phyloP scores from a whole-genome alignment of 495 filamentous ascomycete species.

The Jackrogersella minutella region DNA sequence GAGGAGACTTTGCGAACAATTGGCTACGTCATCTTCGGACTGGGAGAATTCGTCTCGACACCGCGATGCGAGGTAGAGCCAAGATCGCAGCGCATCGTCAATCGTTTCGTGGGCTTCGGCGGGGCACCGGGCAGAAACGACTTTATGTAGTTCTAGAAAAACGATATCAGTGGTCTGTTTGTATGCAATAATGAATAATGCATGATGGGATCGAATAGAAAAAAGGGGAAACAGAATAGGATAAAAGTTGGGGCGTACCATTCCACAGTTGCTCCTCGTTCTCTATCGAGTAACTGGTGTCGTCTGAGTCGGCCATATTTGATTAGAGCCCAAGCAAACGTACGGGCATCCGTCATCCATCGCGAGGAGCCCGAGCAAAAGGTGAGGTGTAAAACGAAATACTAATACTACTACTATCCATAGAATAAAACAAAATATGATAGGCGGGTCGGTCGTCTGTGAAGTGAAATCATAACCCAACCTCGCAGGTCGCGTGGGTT shows the following conservation, averaged over 20 bases:
- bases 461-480: slow-evolving; percentile 27
- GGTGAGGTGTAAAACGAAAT: slow-evolving; percentile 1
- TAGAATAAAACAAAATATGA: slow-evolving; percentile 20
- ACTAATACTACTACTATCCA: too few relatives aligned
- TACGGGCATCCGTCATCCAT: slow-evolving; percentile 23
- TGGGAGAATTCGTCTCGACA: slow-evolving; percentile 84
- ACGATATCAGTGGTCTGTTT: background rate
- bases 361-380: too few relatives aligned
- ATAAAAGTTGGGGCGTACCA: slow-evolving; percentile 61
- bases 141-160: slow-evolving; percentile 77
- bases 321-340: slow-evolving; percentile 31
- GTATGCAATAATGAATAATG: background rate
- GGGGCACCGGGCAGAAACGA: slow-evolving; percentile 75
- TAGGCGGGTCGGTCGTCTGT: slow-evolving; percentile 4
- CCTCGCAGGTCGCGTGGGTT: slow-evolving; percentile 9
- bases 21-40: slow-evolving; percentile 85
- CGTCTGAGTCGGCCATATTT: slow-evolving; percentile 69
- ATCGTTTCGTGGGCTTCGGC: slow-evolving; percentile 73
- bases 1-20: slow-evolving; percentile 82
- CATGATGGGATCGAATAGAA: background rate
- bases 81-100: slow-evolving; percentile 85
- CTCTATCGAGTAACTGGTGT: slow-evolving; percentile 74
- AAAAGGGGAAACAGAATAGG: background rate
- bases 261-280: slow-evolving; percentile 93
- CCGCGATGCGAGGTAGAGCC: slow-evolving; percentile 77